Evolutionary conservation across 1,284 basidiomycete species (phyloP), one percentile per base, ranked within the genome.

Genomic region (Cutaneotrichosporon cutaneum): DNA sequence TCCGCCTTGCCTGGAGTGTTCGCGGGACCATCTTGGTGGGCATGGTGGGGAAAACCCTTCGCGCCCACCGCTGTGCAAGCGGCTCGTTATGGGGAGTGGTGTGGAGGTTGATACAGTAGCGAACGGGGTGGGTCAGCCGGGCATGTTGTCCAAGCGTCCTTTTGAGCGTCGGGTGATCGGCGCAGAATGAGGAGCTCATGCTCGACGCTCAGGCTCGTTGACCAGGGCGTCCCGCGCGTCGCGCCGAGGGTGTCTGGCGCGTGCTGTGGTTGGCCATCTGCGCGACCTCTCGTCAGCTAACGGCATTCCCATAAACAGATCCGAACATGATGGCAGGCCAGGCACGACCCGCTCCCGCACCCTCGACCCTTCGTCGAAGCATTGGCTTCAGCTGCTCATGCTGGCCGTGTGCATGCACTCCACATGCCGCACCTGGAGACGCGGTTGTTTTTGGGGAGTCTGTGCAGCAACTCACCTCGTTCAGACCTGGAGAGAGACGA

Each of bases 271-370:
- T 48, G 45, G 45, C 10, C 1, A 6, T 3, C 22, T 11, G 21
- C 45, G 26, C 22, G 45, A 26, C 26, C 22, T 48, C 22, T 11
- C 45, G 21, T 16, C 22, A 27, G 22, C 22, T 51, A 18, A 30
- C 48, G 48, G 48, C 48, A 51, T 51, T 30, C 48, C 16, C 48
- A 51, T 4, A 32, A 16, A 30, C 48, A n/a, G 39, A 32, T 30
- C 24, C 18, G 27, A 30, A 27, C 13, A 27, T 51, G 48, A 51
- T 51, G 48, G 22, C 48, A 27, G 27, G 48, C 16, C 27, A 51
- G 48, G 48, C 48, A 51, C 48, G 26, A 51, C 48, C 48, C 24
- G 24, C 27, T 51, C 48, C 48, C 48, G 48, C 45, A 47, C 22
- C 24, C 42, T 26, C 45, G 22, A 13, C 26, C 27, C 18, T 18